Conservation (phyloP, 768 basidiomycete species). For the Mycena belliarum region DNA sequence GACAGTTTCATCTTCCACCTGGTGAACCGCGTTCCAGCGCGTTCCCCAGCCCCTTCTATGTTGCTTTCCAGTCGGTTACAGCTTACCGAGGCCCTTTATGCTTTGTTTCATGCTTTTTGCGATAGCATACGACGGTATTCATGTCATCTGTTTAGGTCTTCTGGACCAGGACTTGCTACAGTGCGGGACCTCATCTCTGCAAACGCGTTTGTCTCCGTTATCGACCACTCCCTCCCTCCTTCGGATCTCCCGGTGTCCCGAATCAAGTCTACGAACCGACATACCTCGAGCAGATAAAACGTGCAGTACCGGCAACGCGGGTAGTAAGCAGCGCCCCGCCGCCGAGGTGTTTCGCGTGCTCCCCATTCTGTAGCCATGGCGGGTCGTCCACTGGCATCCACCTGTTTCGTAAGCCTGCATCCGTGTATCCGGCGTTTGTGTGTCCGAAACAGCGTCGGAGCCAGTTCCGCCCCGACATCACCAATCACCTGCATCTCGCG, state of each 20-base stretch:
- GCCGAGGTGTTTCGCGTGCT: not conserved
- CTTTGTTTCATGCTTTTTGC: too few species aligned
- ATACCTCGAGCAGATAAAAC: constrained; percentile 35
- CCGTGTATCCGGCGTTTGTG: constrained; percentile 11
- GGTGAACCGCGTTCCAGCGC: too few species aligned
- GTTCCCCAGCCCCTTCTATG: too few species aligned
- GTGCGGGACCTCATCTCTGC: constrained; percentile 44
- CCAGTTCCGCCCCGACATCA: constrained; percentile 16
- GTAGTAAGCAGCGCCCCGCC: not conserved
- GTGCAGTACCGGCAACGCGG: constrained; percentile 37
- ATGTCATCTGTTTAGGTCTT: constrained; percentile 38
- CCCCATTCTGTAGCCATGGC: not conserved
- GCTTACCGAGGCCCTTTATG: too few species aligned
- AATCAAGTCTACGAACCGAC: constrained; percentile 39
- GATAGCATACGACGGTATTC: too few species aligned
- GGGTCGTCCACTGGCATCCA: not conserved
- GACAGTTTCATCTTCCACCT: too few species aligned
- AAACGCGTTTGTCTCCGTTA: constrained; percentile 49
- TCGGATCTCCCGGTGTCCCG: constrained; percentile 25
- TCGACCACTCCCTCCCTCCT: constrained; percentile 49
- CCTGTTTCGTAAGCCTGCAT: constrained; percentile 3
- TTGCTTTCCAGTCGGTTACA: too few species aligned
- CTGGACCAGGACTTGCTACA: constrained; percentile 60
- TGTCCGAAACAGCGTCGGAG: constrained; percentile 16
- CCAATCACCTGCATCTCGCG: constrained; percentile 15